Evolutionary conservation across 1,284 basidiomycete species (phyloP), one percentile per base, ranked within the genome.

Genomic region (Tetrapyrgos nigripes): DNA sequence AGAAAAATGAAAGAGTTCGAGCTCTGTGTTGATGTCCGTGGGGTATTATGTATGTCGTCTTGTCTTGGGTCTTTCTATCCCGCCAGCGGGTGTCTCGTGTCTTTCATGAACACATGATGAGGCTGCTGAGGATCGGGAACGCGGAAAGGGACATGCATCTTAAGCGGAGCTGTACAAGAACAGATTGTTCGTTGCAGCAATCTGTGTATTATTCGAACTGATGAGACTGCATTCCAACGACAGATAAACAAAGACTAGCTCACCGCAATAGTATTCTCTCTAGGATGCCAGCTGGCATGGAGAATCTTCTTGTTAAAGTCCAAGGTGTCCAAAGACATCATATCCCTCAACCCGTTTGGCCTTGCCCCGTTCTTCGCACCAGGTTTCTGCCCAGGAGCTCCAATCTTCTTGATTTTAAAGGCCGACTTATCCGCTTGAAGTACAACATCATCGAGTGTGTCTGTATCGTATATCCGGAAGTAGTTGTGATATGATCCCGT

Each of bases 281-380:
- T 83, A 48, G 97, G 96, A 82, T 98, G 96, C 93, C 95, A 98
- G 77, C 95, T 97, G 55, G 93, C 93, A 74, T 96, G 94, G 67
- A 96, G 78, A 70, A 99, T 99, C 87, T 99, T 99, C 91, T 98
- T 99, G 79, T 97, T 97, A 78, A 98, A 99, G 79, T 98, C 96
- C 66, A 97, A 84, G 40, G 92, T 89, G 70, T 97, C 95, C 67
- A 93, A 80, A 70, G 95, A 92, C 88, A 97, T 91, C 43, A 87
- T 87, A 65, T 96, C 93, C 76, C 92, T 88, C 68, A 92, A 71
- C 49, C 88, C 86, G 48, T 86, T 84, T 43, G 82, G 79, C 66
- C 89, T 81, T 58, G 70, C 73, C 3, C 88, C 87, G 67, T 93
- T 91, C 83, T 93, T 92, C 63, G 83, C 74, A 27, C 82, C 86